A percentile compares a stretch with the other conserved stretches of the same genome.
These are phyloP conservation scores for Beauveria pseudobassiana DNA, from an alignment of 2,329 filamentous ascomycete genomes.

Conservation along the genomic window DNA sequence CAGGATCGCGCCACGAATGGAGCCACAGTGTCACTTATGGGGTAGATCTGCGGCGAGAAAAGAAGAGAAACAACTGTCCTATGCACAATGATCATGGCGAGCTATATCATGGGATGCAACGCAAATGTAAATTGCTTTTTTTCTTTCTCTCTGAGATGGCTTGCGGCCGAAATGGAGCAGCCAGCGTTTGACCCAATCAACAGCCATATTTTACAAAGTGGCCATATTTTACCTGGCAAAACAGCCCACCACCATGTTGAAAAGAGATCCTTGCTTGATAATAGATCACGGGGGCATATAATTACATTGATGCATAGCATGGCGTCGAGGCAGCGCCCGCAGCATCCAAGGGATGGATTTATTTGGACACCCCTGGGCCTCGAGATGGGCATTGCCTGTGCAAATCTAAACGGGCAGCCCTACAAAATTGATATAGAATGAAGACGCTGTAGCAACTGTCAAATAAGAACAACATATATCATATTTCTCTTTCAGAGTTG, in stretches of 20 bases:
- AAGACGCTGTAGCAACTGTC: too few species aligned
- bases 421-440: neutral
- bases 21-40: neutral
- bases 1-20: conserved; percentile 2
- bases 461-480: too few species aligned
- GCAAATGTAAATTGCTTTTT: neutral
- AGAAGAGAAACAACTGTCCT: neutral
- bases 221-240: conserved; percentile 4
- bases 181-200: neutral
- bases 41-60: neutral
- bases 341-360: neutral
- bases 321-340: neutral
- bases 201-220: neutral
- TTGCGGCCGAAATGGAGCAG: neutral
- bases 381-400: too few species aligned
- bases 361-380: neutral
- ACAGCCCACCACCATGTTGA: neutral
- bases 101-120: neutral
- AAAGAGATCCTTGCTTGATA: neutral
- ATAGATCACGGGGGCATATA: neutral
- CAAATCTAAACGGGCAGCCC: neutral
- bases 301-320: neutral
- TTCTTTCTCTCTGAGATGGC: neutral
- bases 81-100: neutral
- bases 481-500: too few species aligned